phyloP scores from a whole-genome alignment of 495 filamentous ascomycete species.

The Hapsidospora chrysogenum region DNA sequence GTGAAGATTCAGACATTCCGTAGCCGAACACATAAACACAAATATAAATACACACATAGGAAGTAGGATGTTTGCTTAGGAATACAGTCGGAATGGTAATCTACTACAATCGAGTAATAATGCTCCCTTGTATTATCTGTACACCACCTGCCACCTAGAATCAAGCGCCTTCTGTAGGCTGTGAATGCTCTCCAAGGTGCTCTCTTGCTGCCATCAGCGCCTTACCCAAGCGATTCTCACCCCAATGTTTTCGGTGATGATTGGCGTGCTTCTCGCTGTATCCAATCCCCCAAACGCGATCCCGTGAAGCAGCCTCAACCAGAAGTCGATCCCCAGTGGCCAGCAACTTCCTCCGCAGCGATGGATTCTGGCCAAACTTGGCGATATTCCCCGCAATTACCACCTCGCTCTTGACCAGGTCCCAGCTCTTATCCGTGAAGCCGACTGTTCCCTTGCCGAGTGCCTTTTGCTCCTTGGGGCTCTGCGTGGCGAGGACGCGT shows the following conservation, averaged over 20 bases:
- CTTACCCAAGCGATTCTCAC: constrained; percentile 14
- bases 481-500: constrained; percentile 8
- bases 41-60: too few species aligned
- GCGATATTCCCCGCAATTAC: constrained; percentile 14
- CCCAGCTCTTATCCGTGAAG: constrained; percentile 10
- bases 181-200: constrained; percentile 8
- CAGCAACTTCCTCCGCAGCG: constrained; percentile 11
- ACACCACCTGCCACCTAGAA: too few species aligned
- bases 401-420: constrained; percentile 13
- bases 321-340: constrained; percentile 12
- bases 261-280: constrained; percentile 14
- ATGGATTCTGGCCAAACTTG: constrained; percentile 16
- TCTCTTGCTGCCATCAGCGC: constrained; percentile 14
- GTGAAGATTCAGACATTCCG: too few species aligned
- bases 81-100: too few species aligned
- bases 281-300: constrained; percentile 20
- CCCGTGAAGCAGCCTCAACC: constrained; percentile 12
- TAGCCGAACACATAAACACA: too few species aligned
- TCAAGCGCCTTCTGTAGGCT: too few species aligned
- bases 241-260: constrained; percentile 10
- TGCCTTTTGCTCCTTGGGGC: constrained; percentile 14
- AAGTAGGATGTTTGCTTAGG: too few species aligned
- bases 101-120: too few species aligned
- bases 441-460: constrained; percentile 11
- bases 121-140: too few species aligned